Percentiles rank a stretch among this genome's conserved stretches.
These are phyloP conservation scores for Rhododendron ferrugineum DNA, from an alignment of 148 eudicot genomes.

Conservation along the genomic window DNA sequence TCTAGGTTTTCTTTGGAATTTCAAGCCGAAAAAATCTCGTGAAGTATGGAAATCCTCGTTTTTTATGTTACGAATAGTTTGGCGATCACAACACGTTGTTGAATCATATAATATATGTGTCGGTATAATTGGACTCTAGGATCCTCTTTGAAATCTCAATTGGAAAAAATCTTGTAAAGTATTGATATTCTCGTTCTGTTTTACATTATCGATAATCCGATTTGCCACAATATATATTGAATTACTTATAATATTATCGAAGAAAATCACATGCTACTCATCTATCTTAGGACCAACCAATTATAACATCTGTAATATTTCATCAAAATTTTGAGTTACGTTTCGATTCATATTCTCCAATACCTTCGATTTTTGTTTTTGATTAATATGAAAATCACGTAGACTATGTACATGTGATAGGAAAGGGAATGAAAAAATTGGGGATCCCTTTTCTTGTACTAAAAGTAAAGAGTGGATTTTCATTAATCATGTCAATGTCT, in stretches of 20 bases:
- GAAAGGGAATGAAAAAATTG: neutral
- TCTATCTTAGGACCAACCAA: neutral
- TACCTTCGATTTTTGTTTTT: neutral
- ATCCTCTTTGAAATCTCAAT: neutral
- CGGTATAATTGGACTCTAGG: neutral
- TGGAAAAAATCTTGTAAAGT: neutral
- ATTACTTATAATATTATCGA: neutral
- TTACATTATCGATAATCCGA: neutral
- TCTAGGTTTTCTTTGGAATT: neutral
- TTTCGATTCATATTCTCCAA: neutral
- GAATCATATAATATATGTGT: neutral
- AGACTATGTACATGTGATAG: neutral
- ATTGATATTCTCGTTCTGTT: neutral
- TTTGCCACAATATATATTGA: neutral
- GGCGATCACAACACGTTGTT: neutral
- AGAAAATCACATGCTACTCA: neutral
- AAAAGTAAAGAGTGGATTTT: neutral
- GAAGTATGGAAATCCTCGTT: neutral
- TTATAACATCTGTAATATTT: neutral
- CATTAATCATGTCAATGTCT: neutral
- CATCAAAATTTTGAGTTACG: neutral
- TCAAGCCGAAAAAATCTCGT: neutral
- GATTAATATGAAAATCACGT: neutral
- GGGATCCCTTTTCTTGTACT: neutral
- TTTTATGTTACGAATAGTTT: neutral